Percentiles rank a stretch among this genome's conserved stretches.
Evolutionary conservation across 257 asterid genomes (phyloP).

Genomic region (Fraxinus cuspidata): DNA sequence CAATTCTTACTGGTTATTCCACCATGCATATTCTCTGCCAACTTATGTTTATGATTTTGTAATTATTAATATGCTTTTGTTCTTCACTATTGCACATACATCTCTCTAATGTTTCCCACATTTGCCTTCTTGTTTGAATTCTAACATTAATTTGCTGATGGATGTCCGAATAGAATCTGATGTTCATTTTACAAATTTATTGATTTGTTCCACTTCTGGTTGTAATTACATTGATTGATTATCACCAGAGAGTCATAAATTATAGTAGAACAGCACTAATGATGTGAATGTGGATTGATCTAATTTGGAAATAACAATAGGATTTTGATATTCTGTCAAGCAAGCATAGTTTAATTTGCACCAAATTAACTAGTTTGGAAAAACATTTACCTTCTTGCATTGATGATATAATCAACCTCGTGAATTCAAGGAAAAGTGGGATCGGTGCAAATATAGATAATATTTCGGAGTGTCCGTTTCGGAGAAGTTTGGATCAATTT

Average conservation of each 20-base stretch:
- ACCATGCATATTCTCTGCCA: not conserved
- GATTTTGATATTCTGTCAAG: not conserved
- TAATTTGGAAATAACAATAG: too few species aligned
- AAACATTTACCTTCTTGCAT: not conserved
- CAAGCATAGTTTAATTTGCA: not conserved
- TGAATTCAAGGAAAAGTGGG: not conserved
- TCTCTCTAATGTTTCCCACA: not conserved
- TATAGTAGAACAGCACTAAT: too few species aligned
- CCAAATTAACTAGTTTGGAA: not conserved
- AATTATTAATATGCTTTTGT: constrained; percentile 5
- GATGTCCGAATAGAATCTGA: not conserved
- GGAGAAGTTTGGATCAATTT: too few species aligned
- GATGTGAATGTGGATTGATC: too few species aligned
- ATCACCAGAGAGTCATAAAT: too few species aligned
- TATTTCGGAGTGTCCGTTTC: too few species aligned
- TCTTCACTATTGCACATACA: not conserved
- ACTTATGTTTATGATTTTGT: not conserved
- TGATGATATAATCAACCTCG: not conserved
- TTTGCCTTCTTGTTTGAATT: not conserved
- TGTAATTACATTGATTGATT: too few species aligned
- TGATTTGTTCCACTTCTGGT: not conserved
- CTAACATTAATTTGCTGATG: not conserved
- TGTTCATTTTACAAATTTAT: not conserved
- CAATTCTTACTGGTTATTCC: too few species aligned
- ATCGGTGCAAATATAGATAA: too few species aligned